phyloP scores from a whole-genome alignment of 768 basidiomycete genomes.

The Suillus paluster region DNA sequence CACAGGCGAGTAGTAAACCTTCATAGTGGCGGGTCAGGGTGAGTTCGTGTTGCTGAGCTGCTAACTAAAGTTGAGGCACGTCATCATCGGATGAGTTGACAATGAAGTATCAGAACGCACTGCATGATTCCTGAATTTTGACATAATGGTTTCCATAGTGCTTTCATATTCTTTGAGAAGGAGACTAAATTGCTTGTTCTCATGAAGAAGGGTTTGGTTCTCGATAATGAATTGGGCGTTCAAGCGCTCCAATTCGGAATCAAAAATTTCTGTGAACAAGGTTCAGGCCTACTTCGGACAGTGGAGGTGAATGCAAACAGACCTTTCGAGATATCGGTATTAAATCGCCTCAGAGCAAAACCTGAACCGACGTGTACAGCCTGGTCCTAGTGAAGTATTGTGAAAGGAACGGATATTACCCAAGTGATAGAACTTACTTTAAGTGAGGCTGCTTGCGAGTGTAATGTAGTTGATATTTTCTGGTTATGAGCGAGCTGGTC shows the following conservation, averaged over 20 bases:
- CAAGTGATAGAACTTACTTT: slow-evolving; percentile 58
- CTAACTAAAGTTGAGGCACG: slow-evolving; percentile 54
- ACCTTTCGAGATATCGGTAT: slow-evolving; percentile 89
- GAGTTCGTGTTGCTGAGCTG: slow-evolving; percentile 90
- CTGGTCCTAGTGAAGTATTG: slow-evolving; percentile 57
- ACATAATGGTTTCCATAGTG: slow-evolving; percentile 96
- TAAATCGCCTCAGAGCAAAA: slow-evolving; percentile 81
- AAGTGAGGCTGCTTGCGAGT: slow-evolving; percentile 68
- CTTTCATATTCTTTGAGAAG: slow-evolving; percentile 94
- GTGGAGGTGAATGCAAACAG: slow-evolving; percentile 16
- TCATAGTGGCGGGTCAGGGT: slow-evolving; percentile 92
- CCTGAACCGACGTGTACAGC: slow-evolving; percentile 73
- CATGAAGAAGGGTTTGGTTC: slow-evolving; percentile 89
- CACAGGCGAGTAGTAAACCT: slow-evolving; percentile 68
- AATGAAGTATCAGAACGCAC: slow-evolving; percentile 53
- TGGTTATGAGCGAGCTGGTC: slow-evolving; percentile 85
- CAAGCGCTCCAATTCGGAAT: slow-evolving; percentile 88
- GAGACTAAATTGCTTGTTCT: slow-evolving; percentile 91
- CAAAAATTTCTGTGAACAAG: slow-evolving; percentile 73
- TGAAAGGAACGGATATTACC: slow-evolving; percentile 10
- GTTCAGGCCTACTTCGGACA: slow-evolving; percentile 17
- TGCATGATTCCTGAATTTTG: slow-evolving; percentile 90
- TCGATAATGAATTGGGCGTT: slow-evolving; percentile 92
- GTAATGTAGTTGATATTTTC: slow-evolving; percentile 68
- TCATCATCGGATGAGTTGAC: slow-evolving; percentile 13